Percentiles rank a stretch among this genome's conserved stretches.
Evolutionary conservation across 2,329 filamentous ascomycete genomes (phyloP).

Genomic region (Arthrobotrys sphaeroides): DNA sequence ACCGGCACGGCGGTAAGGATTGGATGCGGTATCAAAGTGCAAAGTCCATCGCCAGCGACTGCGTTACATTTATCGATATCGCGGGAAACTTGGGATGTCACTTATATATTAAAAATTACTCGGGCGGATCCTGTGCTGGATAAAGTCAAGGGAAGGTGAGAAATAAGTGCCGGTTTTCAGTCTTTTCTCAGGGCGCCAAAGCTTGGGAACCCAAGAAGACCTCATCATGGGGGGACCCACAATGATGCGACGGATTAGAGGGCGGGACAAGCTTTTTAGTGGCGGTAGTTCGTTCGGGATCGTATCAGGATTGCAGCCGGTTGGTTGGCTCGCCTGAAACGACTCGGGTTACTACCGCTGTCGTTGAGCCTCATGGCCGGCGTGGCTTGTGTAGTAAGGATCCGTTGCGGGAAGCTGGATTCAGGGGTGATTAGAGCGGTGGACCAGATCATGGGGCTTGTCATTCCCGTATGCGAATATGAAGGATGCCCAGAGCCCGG

Average conservation of each 20-base stretch:
- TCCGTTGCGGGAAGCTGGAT: neutral
- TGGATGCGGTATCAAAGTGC: neutral
- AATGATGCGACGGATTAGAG: neutral
- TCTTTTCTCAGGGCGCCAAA: neutral
- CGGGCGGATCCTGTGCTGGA: constrained; percentile 1
- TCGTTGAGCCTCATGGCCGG: neutral
- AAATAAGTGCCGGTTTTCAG: neutral
- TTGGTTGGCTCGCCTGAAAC: constrained; percentile 29
- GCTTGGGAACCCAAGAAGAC: neutral
- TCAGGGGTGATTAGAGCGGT: too few species aligned
- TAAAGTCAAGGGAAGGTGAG: neutral
- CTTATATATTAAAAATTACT: constrained; percentile 8
- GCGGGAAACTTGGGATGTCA: too few species aligned
- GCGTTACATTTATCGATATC: neutral
- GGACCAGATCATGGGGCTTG: too few species aligned
- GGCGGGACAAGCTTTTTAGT: constrained; percentile 32
- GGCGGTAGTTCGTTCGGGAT: constrained; percentile 19
- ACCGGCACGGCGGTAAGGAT: neutral
- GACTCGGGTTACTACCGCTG: neutral
- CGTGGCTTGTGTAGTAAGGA: neutral
- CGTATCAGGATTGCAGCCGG: neutral
- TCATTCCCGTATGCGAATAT: neutral
- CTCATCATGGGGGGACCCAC: constrained; percentile 18
- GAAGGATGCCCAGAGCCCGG: neutral
- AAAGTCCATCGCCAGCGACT: constrained; percentile 22